Base-by-base conservation (phyloP, 1,284 basidiomycete genomes). In the Athelia sp. region DNA sequence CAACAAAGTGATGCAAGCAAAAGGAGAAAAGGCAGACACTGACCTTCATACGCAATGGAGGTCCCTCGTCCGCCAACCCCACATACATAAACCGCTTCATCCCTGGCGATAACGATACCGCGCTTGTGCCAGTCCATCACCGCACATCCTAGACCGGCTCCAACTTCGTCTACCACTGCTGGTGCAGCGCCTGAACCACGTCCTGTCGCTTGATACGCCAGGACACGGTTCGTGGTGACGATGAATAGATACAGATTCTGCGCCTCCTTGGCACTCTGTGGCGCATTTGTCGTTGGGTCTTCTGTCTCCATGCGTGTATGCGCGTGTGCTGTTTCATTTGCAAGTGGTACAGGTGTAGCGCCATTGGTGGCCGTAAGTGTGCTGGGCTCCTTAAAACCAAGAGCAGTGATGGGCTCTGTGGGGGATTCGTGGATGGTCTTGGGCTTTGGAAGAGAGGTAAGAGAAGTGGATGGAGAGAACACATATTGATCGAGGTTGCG, bases 71-170 rank as follows among this genome's bases (percentile, higher is more conserved):
- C 93, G 19, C 95, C 90, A 0, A 82, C 79, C 0, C 87, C 85
- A 61, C 91, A 93, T 8, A 91, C 74, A 59, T 96, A 97, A 36
- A 98, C 84, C 1, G 94, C 95, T 58, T 98, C 96, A 47, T 97
- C 91, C 49, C 90, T 73, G 0, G 94, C 96, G 2, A 98, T 79
- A 11, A 96, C 79, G 58, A 98, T 83, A 61, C 91, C 82, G 35
- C 75, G 71, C 48, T 78, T 71, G 47, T 78, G 67, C 78, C 80
- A 78, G 62, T 91, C 84, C 79, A 93, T 87, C 18, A 81, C 79
- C 1, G 87, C 87, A 62, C 96, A 99, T 1, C 90, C 87, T 3
- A 98, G 68, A 0, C 80, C 88, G 42, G 83, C 84, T 0, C 95
- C 94, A 8, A 90, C 79, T 59, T 98, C 93, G 61, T 98, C 93